phyloP scores from a whole-genome alignment of 495 filamentous ascomycete species.

The Geopyxis carbonaria region DNA sequence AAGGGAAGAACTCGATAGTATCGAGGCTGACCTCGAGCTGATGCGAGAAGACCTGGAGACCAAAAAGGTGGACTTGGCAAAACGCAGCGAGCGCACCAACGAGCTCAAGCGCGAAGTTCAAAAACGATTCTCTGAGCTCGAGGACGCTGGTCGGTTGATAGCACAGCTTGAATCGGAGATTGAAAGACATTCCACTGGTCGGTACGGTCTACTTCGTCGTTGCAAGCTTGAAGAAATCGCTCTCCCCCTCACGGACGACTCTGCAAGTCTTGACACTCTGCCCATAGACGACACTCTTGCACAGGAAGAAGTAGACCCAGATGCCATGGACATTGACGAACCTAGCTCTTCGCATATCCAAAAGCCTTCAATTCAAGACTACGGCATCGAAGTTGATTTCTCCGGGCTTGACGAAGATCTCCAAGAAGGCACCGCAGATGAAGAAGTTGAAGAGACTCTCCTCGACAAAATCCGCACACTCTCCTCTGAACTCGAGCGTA shows the following conservation, averaged over 20 bases:
- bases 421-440: constrained; percentile 40
- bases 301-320: constrained; percentile 44
- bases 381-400: constrained; percentile 87
- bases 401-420: constrained; percentile 70
- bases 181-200: constrained; percentile 61
- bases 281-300: constrained; percentile 68
- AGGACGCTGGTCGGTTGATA: constrained; percentile 59
- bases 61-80: constrained; percentile 44
- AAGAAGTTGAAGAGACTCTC: constrained; percentile 59
- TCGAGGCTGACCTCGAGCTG: constrained; percentile 59
- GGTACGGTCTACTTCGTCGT: constrained; percentile 66
- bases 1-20: constrained; percentile 51
- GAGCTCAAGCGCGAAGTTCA: constrained; percentile 69
- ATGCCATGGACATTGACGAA: constrained; percentile 81
- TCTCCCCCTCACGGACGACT: constrained; percentile 59
- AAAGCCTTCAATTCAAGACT: constrained; percentile 48
- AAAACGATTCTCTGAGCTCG: constrained; percentile 66
- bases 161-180: constrained; percentile 46
- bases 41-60: constrained; percentile 53
- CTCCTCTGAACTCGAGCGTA: constrained; percentile 66
- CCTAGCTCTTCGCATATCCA: constrained; percentile 33
- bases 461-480: constrained; percentile 59
- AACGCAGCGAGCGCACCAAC: constrained; percentile 58
- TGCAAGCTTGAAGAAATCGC: constrained; percentile 90
- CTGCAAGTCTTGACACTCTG: constrained; percentile 58